Base-by-base conservation (phyloP, 2,329 filamentous ascomycete genomes). In the Chalaropsis ovoidea region DNA sequence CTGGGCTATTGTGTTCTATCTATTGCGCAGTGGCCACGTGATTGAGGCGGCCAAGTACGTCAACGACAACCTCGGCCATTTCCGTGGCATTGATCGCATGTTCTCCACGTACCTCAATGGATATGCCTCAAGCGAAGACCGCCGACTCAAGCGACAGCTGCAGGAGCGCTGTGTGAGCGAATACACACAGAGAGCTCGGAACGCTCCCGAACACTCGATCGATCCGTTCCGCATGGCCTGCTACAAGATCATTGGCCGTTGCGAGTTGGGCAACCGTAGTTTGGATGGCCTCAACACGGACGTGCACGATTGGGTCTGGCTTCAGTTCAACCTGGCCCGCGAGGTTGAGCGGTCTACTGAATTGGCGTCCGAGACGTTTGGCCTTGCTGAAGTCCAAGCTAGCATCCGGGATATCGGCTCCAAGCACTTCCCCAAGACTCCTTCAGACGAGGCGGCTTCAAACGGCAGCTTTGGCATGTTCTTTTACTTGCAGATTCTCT, bases 221-320 rank as follows among this genome's bases (percentile, higher is more conserved):
- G 94, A 99, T 74, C 94, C 94, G 31, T 99, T 95, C 78, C 86
- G 91, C 64, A 92, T 96, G 85, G 92, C 93, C 61, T 96, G 94
- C 75, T 97, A 97, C 81, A 97, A 99, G 80, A 86, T 99, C 68
- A 88, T 99, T 70, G 94, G 95, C 58, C 90, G 86, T 58, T 87
- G 85, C 70, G 86, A 87, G 71, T 77, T 88, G 31, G 79, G 77
- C 72, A 85, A 86, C 74, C 82, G 86, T 69, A 84, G 80, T 70
- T 74, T 88, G 39, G 84, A 86, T 27, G 82, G 81, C 58, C 76
- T 88, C 43, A 83, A 82, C 71, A 83, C 81, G 15, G 83, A 85
- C 67, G 82, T 87, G 67, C 83, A 86, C 71, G 86, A 88, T 74
- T 88, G 84, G 82, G 81, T 86, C 72, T 88, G 86, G 86, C 78